These are phyloP conservation scores for Daldinia bambusicola DNA, from an alignment of 495 filamentous ascomycete species.

Conservation along the genomic window DNA sequence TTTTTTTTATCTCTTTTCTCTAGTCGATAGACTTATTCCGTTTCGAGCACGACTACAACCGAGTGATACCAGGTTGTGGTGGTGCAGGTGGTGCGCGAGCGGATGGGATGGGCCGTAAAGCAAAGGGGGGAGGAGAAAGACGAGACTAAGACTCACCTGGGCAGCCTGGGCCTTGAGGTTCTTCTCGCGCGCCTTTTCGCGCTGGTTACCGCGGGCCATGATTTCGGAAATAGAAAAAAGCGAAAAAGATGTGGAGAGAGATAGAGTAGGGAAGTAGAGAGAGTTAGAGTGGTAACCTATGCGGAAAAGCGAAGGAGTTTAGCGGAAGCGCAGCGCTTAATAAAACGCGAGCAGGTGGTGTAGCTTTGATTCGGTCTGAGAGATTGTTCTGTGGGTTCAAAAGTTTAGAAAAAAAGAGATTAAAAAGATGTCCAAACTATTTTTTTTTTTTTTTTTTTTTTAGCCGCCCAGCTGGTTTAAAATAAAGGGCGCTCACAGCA, in stretches of 20 bases:
- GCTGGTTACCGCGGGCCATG: slow-evolving; percentile 95
- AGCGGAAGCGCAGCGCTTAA: slow-evolving; percentile 30
- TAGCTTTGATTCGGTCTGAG: slow-evolving; percentile 5
- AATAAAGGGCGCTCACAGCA: slow-evolving; percentile 27
- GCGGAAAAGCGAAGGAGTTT: too few relatives aligned
- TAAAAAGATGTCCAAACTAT: too few relatives aligned
- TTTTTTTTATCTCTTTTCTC: too few relatives aligned
- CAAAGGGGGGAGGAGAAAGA: too few relatives aligned
- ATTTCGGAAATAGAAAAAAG: slow-evolving; percentile 35
- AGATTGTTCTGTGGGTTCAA: not conserved
- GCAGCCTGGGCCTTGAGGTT: slow-evolving; percentile 71
- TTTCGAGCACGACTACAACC: not conserved
- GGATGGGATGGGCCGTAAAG: slow-evolving; percentile 19
- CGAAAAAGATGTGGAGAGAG: not conserved
- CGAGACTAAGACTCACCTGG: slow-evolving; percentile 63
- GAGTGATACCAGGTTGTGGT: not conserved
- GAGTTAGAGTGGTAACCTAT: too few relatives aligned
- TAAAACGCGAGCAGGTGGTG: slow-evolving; percentile 28
- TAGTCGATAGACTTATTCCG: not conserved
- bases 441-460: not conserved
- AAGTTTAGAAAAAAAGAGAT: slow-evolving; percentile 6
- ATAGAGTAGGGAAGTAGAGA: slow-evolving; percentile 18
- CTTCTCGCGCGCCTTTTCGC: slow-evolving; percentile 87
- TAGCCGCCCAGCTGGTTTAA: slow-evolving; percentile 43
- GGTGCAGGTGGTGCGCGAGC: slow-evolving; percentile 4